These are phyloP conservation scores for Coemansia sp. DNA, from an alignment of 192 early-diverging fungal genomes.

Conservation along the genomic window DNA sequence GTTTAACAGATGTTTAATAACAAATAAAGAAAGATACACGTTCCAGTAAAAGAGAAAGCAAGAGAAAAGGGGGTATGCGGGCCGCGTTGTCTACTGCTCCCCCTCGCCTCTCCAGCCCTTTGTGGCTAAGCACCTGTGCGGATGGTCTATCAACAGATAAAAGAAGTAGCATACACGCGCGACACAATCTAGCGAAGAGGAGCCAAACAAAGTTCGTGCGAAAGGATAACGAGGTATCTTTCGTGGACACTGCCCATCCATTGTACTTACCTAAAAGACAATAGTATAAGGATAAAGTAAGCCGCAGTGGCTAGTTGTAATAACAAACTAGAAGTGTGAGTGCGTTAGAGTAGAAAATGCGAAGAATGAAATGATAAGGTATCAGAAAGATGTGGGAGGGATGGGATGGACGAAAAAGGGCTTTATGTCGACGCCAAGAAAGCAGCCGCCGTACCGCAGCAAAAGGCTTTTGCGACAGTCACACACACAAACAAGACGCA, in stretches of 20 bases:
- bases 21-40: neutral
- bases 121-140: neutral
- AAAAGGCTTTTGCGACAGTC: neutral
- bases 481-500: neutral
- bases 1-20: neutral
- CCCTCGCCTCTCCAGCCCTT: neutral
- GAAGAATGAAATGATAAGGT: neutral
- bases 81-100: neutral
- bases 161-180: neutral
- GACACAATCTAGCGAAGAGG: neutral
- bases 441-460: neutral
- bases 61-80: neutral
- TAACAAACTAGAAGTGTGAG: neutral
- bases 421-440: neutral
- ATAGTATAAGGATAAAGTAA: neutral
- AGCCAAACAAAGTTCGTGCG: neutral
- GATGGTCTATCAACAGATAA: neutral
- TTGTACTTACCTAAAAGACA: slow-evolving; percentile 1
- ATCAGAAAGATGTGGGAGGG: neutral
- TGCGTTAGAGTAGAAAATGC: neutral
- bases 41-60: neutral
- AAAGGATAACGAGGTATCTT: neutral
- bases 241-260: neutral
- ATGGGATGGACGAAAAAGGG: neutral
- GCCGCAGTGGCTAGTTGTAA: neutral